Evolutionary conservation across 257 asterid genomes (phyloP).

Genomic region (Prunella vulgaris): DNA sequence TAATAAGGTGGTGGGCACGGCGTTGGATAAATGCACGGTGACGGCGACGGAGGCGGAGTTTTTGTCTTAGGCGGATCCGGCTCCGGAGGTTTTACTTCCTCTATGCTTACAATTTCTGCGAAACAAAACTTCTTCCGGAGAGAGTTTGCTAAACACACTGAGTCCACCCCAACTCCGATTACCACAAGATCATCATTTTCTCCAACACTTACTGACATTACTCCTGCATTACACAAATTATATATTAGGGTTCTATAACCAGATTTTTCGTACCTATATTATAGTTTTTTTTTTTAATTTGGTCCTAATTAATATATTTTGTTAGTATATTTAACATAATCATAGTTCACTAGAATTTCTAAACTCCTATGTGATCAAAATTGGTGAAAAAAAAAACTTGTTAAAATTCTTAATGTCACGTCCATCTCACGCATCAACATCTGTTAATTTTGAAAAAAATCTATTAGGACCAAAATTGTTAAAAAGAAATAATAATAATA

Average conservation of each 20-base stretch:
- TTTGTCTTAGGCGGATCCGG: not conserved
- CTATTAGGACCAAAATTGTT: not conserved
- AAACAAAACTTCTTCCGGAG: constrained; percentile 28
- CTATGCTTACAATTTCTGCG: constrained; percentile 21
- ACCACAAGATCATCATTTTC: constrained; percentile 19
- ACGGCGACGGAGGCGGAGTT: not conserved
- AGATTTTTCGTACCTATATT: no score
- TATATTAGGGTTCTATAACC: not conserved
- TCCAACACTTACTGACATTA: constrained; percentile 20
- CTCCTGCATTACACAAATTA: constrained; percentile 20
- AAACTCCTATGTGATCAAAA: not conserved
- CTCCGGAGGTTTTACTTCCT: constrained; percentile 4
- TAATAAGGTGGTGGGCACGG: not conserved
- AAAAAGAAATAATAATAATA: no score
- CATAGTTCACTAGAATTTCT: no score
- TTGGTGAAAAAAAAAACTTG: not conserved
- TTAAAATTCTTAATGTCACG: no score
- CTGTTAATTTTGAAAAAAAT: no score
- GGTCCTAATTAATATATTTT: no score
- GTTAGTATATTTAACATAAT: no score
- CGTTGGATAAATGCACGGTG: not conserved
- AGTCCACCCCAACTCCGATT: constrained; percentile 35
- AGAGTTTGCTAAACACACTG: constrained; percentile 26
- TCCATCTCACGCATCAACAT: no score
- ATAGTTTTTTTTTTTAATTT: no score